Evolutionary conservation across 305 asterid genomes (phyloP).

Genomic region (Solanum hybrid): DNA sequence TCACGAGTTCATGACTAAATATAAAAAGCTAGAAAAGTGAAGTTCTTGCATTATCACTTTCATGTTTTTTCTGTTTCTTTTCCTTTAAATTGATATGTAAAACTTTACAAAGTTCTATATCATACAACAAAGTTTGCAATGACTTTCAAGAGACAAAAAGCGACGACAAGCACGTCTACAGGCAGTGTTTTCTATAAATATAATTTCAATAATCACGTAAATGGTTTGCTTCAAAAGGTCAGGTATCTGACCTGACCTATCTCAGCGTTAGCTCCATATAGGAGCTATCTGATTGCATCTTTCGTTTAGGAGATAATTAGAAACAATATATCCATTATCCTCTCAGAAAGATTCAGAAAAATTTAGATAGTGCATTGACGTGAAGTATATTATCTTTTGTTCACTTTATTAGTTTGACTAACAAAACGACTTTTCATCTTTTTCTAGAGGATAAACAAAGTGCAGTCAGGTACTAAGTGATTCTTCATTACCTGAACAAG

Average conservation of each 20-base stretch:
- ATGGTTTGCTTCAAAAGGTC: not conserved
- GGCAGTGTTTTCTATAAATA: not conserved
- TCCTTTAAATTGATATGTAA: not conserved
- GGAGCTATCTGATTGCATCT: not conserved
- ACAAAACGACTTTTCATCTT: not conserved
- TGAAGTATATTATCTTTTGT: not conserved
- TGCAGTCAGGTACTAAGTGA: not conserved
- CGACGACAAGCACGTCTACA: not conserved
- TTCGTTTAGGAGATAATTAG: not conserved
- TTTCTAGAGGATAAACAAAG: not conserved
- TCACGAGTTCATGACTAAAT: not conserved
- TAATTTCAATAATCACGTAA: not conserved
- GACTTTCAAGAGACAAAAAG: not conserved
- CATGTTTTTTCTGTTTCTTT: not conserved
- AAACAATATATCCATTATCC: not conserved
- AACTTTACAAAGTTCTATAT: not conserved
- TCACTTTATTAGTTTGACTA: not conserved
- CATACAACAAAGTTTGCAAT: not conserved
- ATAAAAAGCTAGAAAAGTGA: not conserved
- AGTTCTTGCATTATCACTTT: not conserved
- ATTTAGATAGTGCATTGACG: not conserved
- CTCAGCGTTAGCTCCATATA: not conserved
- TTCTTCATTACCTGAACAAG: conserved; percentile 39
- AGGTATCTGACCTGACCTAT: not conserved
- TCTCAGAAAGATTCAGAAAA: not conserved